These are phyloP conservation scores for Coprinopsis cinerea DNA, from an alignment of 768 basidiomycete genomes.

Conservation along the genomic window DNA sequence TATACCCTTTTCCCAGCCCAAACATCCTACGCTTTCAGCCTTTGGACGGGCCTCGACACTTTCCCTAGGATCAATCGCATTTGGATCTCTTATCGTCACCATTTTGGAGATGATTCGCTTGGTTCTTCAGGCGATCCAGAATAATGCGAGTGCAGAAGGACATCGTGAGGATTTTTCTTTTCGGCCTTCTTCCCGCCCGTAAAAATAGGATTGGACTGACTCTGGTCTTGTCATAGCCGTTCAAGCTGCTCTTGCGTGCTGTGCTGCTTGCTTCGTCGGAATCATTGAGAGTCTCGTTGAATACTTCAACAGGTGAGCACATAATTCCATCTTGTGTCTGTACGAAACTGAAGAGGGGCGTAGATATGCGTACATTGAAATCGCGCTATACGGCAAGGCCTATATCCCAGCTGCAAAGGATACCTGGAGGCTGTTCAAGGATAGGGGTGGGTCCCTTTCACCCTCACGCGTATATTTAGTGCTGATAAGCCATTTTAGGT, in stretches of 20 bases:
- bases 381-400: constrained; percentile 80
- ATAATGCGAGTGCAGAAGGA: constrained; percentile 57
- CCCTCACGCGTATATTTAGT: too few species aligned
- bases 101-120: constrained; percentile 64
- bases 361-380: constrained; percentile 80
- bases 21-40: constrained; percentile 61
- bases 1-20: constrained; percentile 49
- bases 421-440: constrained; percentile 72
- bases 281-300: constrained; percentile 63
- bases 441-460: constrained; percentile 42
- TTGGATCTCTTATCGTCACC: constrained; percentile 80
- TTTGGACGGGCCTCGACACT: constrained; percentile 72
- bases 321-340: neutral
- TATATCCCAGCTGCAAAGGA: constrained; percentile 79
- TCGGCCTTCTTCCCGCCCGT: neutral
- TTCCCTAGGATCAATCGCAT: constrained; percentile 80
- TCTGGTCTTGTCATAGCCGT: constrained; percentile 43
- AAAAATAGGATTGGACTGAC: too few species aligned
- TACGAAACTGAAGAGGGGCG: neutral
- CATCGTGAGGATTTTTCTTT: constrained; percentile 43
- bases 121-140: constrained; percentile 50
- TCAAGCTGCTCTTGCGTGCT: constrained; percentile 69
- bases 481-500: too few species aligned
- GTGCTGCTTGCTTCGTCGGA: constrained; percentile 72
- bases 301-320: constrained; percentile 68